These are phyloP conservation scores for Cladophialophora exuberans DNA, from an alignment of 2,329 filamentous ascomycete genomes.

Conservation along the genomic window DNA sequence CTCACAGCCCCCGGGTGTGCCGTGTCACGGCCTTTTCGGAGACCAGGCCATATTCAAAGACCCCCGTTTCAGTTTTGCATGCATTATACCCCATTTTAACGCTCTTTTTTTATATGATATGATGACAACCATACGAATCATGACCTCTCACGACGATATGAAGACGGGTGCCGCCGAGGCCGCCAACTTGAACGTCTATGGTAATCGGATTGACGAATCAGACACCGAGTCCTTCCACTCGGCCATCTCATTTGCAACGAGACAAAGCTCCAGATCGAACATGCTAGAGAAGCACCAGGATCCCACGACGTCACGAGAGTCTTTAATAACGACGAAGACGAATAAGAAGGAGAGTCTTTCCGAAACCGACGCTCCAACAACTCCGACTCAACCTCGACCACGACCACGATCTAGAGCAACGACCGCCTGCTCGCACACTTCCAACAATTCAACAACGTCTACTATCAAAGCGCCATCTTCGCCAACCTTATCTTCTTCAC, in stretches of 20 bases:
- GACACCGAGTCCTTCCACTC: constrained; percentile 30
- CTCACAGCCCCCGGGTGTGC: neutral
- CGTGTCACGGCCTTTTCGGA: neutral
- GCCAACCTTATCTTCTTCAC: too few species aligned
- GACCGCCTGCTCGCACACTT: neutral
- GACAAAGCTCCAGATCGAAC: neutral
- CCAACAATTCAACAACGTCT: neutral
- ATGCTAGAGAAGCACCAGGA: too few species aligned
- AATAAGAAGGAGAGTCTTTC: too few species aligned
- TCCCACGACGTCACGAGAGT: neutral
- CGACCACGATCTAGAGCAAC: neutral
- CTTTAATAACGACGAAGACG: too few species aligned
- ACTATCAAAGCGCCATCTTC: too few species aligned
- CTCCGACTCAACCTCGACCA: too few species aligned
- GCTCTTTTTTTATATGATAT: neutral
- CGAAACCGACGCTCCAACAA: too few species aligned
- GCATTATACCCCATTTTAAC: neutral
- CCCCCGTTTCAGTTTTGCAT: neutral
- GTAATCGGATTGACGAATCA: constrained; percentile 10
- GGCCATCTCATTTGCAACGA: constrained; percentile 21
- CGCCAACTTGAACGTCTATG: too few species aligned
- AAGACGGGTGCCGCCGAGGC: too few species aligned
- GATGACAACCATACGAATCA: constrained; percentile 21
- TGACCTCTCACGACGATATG: constrained; percentile 7
- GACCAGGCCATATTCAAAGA: neutral